Base-by-base conservation (phyloP, 345 rosid species). In the Corchorus olitorius region DNA sequence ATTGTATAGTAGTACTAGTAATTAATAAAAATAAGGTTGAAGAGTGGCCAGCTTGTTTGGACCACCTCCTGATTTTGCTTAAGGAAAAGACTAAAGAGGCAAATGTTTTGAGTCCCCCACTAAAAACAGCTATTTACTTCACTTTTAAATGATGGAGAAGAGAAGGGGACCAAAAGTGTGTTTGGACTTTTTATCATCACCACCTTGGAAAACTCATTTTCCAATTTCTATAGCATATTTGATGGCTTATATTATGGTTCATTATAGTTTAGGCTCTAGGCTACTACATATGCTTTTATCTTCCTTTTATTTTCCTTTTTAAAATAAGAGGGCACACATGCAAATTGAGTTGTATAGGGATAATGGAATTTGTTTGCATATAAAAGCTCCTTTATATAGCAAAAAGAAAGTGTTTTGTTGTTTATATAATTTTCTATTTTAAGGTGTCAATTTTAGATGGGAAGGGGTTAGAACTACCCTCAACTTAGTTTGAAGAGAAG, bases 21-120 rank as follows among this genome's bases (percentile, higher is more conserved):
- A 35, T 34, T 16, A 70, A 35, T 34, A 48, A 52, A 52, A 70
- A 9, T 45, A n/a, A 17, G 27, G 15, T 33, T 16, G 33, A 16
- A 50, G 62, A 43, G 22, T 16, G 75, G 11, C 2, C 0, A 33
- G 74, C 58, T 39, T 72, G 75, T 35, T 62, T 53, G 77, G 86
- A 75, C 82, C 76, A 72, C 77, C 50, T 13, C 77, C 50, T 13
- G 27, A 59, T 12, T 76, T 82, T 79, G 72, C 85, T 77, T 67
- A 19, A 77, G 48, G 37, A 61, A 37, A 39, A 27, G 27, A 27
- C 27, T 27, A 56, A 53, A 53, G 71, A 41, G 35, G 39, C 50
- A 64, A 56, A 27, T 27, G 27, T 14, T 16, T 14, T 48, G 39
- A 66, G 35, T 19, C 14, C 72, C 39, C n/a, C 58, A 27, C 53